Percentiles rank a stretch among this genome's conserved stretches.
phyloP scores from a whole-genome alignment of 139 green algal genomes.

The Chlamydomonas applanata region DNA sequence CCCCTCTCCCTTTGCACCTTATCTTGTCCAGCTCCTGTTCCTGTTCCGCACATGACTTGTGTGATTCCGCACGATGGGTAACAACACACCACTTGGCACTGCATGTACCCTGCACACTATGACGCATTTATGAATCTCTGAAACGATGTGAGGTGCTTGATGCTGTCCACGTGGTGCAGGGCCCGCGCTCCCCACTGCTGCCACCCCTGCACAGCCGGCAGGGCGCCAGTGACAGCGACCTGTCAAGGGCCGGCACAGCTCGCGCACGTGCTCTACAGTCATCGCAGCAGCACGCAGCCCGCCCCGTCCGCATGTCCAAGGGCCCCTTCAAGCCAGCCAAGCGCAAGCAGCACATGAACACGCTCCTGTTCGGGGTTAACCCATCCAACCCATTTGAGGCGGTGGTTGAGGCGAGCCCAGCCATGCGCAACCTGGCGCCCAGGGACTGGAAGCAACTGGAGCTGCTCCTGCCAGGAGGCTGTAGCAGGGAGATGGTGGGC shows the following conservation, averaged over 20 bases:
- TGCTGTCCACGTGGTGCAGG: background rate
- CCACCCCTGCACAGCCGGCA: background rate
- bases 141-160: background rate
- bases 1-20: no score
- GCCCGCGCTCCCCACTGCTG: background rate
- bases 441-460: background rate
- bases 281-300: background rate
- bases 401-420: conserved; percentile 21
- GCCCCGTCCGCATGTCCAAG: no score
- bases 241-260: background rate
- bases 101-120: no score
- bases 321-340: background rate
- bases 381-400: conserved; percentile 33
- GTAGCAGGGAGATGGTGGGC: background rate
- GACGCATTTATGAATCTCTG: no score
- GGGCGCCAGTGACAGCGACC: background rate
- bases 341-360: conserved; percentile 3
- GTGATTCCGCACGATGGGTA: no score
- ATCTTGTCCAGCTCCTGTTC: no score
- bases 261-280: background rate
- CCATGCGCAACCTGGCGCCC: background rate
- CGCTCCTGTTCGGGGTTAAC: conserved; percentile 8
- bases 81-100: no score
- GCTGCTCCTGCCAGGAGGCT: conserved; percentile 18
- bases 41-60: no score